Evolutionary conservation across 352 stramenopile species (phyloP), one percentile per base, ranked within the genome.

Genomic region (Phytophthora vignae): DNA sequence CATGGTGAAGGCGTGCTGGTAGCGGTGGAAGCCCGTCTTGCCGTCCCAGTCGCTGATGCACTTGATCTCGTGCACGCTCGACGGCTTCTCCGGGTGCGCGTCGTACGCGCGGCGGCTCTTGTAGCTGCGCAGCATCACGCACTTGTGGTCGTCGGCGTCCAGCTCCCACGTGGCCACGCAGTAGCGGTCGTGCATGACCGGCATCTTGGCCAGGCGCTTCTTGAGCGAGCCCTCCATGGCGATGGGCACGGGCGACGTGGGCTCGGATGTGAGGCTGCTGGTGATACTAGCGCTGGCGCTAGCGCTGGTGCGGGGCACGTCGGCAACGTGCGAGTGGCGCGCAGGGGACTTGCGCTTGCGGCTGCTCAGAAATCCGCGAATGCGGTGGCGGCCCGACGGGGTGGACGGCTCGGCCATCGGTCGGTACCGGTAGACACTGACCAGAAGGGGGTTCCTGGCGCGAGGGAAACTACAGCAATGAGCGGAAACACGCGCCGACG

Each of bases 181-280:
- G 72, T 96, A 96, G 42, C 87, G 84, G 61, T 92, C 83, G 64
- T 86, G 87, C 89, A 96, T 96, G 19, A 94, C 78, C 1, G 84
- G 83, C 82, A 94, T 79, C 17, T 84, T 91, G 17, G 71, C 74
- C 58, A 74, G 79, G 50, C 89, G 84, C 60, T 94, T 93, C 77
- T 93, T 94, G 12, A 96, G 74, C 42, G 71, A 55, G 12, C 89
- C 87, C 57, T 96, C 86, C 81, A 93, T 90, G 33, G 77, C 57
- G 40, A 27, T 33, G 19, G 25, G 17, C 40, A 17, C 6, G 15
- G 40, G 40, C 40, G 40, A 49, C 40, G 40, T 25, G 19, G 27
- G 31, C 5, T 63, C 40, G 53, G 62, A 71, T 17, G 49, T 44
- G 36, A 61, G 10, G 63, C 72, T 79, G 53, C 67, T 76, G 57